These are phyloP conservation scores for Stylosanthes scabra DNA, from an alignment of 331 rosid genomes.

Conservation along the genomic window DNA sequence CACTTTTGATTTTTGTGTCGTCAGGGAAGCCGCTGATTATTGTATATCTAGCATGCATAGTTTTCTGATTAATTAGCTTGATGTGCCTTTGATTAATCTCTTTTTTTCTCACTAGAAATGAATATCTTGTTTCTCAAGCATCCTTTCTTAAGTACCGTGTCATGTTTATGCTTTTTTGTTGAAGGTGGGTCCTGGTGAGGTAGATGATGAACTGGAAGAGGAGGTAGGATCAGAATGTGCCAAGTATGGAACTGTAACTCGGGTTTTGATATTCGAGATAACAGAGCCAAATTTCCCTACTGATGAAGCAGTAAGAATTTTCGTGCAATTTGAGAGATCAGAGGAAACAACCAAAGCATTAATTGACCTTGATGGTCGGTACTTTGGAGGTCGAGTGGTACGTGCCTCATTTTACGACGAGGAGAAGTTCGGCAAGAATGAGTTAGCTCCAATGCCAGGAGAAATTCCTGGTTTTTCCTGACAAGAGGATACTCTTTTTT, in stretches of 20 bases:
- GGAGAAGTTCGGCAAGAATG: constrained; percentile 77
- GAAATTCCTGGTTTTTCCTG: constrained; percentile 82
- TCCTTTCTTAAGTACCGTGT: not conserved
- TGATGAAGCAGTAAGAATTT: constrained; percentile 87
- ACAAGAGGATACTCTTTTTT: constrained; percentile 12
- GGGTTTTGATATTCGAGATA: constrained; percentile 91
- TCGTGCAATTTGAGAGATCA: constrained; percentile 91
- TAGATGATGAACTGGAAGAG: constrained; percentile 91
- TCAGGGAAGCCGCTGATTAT: not conserved
- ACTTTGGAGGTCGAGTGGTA: constrained; percentile 85
- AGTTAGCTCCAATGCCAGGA: constrained; percentile 91
- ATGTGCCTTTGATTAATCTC: constrained; percentile 10
- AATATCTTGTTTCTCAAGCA: not conserved
- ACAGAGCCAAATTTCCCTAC: constrained; percentile 84
- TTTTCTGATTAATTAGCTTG: constrained; percentile 18
- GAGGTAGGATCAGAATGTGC: constrained; percentile 96
- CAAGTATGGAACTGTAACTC: constrained; percentile 86
- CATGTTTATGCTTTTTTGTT: constrained; percentile 44
- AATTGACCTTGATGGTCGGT: constrained; percentile 87
- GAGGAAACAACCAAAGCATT: constrained; percentile 96
- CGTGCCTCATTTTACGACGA: constrained; percentile 84
- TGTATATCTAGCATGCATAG: constrained; percentile 13
- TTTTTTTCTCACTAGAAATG: not conserved
- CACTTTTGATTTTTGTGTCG: constrained; percentile 7
- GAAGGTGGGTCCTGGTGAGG: constrained; percentile 97